Conservation (phyloP, 352 stramenopile species). For the Plasmopara muralis region DNA sequence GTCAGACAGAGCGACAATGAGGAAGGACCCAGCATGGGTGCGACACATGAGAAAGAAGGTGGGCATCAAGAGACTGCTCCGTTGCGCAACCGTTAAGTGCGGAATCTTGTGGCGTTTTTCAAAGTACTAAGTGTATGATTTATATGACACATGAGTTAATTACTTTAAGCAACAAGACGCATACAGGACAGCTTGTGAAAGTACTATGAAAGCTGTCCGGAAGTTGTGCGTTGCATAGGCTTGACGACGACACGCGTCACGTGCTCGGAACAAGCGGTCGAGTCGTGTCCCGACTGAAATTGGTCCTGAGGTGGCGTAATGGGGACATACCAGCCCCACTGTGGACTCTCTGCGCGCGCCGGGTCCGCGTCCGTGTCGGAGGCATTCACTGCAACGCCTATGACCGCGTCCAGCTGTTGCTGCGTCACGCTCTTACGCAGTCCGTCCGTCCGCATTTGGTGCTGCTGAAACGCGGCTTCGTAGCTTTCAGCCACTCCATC, state of each 20-base stretch:
- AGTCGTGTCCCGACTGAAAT: constrained; percentile 16
- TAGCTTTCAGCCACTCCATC: constrained; percentile 24
- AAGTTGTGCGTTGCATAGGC: constrained; percentile 30
- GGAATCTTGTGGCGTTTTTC: no score
- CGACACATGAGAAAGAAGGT: no score
- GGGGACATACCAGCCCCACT: constrained; percentile 84
- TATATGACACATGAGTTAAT: no score
- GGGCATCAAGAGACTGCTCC: no score
- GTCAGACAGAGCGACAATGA: no score
- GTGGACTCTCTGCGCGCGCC: constrained; percentile 58
- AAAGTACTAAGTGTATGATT: no score
- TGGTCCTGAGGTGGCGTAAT: constrained; percentile 79
- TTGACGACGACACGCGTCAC: constrained; percentile 4
- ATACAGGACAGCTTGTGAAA: constrained; percentile 1
- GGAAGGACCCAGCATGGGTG: no score
- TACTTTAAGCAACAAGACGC: neutral
- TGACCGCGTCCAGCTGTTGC: constrained; percentile 15
- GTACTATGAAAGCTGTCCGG: constrained; percentile 26
- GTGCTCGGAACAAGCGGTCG: neutral
- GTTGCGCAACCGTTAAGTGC: no score
- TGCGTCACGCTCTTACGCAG: constrained; percentile 29
- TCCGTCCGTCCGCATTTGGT: constrained; percentile 5
- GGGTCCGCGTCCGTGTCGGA: constrained; percentile 20
- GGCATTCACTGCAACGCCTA: neutral
- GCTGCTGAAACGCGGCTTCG: constrained; percentile 12